These are phyloP conservation scores for Pulveroboletus frians DNA, from an alignment of 768 basidiomycete species.

Conservation along the genomic window DNA sequence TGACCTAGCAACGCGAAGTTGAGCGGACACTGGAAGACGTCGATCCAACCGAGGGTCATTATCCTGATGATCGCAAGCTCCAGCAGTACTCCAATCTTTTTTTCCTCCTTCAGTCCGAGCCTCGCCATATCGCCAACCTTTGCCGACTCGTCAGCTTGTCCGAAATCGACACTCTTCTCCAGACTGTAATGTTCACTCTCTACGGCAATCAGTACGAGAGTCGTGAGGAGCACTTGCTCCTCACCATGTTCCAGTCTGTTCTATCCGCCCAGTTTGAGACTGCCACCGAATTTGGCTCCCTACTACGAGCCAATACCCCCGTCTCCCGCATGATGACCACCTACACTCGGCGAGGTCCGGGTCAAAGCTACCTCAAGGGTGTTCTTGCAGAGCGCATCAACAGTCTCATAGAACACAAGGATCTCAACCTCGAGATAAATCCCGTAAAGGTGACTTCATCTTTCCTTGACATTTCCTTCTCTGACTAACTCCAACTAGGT, in stretches of 20 bases:
- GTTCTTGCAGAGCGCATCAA: conserved; percentile 98
- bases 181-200: conserved; percentile 99
- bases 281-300: conserved; percentile 97
- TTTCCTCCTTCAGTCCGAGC: conserved; percentile 97
- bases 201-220: conserved; percentile 99
- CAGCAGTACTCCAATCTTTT: conserved; percentile 98
- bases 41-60: conserved; percentile 87
- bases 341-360: conserved; percentile 96
- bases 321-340: conserved; percentile 99
- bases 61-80: conserved; percentile 89
- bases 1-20: conserved; percentile 81
- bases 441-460: conserved; percentile 75
- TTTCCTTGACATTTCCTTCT: background rate
- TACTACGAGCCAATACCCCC: conserved; percentile 96
- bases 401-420: conserved; percentile 98
- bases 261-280: conserved; percentile 99
- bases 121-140: conserved; percentile 92
- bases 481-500: conserved; percentile 48
- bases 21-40: conserved; percentile 94
- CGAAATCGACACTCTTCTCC: conserved; percentile 97
- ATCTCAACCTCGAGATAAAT: conserved; percentile 98
- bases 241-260: conserved; percentile 99
- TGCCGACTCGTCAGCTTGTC: conserved; percentile 94
- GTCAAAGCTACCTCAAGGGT: conserved; percentile 96
- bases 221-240: conserved; percentile 93